Evolutionary conservation across 257 asterid genomes (phyloP), one percentile per base, ranked within the genome.

Genomic region (Primulina eburnea): DNA sequence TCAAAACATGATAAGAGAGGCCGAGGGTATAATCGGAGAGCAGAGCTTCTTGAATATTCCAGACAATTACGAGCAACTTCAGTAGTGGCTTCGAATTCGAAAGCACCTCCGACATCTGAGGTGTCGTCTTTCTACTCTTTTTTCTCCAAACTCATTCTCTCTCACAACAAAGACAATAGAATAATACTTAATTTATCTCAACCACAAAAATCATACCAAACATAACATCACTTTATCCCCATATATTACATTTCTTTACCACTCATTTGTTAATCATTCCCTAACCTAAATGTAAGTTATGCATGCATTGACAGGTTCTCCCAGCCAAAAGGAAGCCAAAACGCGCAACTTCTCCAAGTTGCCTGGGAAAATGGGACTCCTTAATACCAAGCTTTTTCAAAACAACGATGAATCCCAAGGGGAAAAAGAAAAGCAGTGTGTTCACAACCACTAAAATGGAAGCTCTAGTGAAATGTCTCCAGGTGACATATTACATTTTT

Each of bases 41-140:
- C 88, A 14, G 79, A 81, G 56, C 86, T 83, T 75, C 85, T 85
- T 9, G 82, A 81, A 0, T 81, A 87, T 70, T 43, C 90, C 0
- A 85, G 82, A 57, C 67, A 77, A 47, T 84, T 85, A 26, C 78
- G 89, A 65, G 74, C 79, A 58, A 68, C 82, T 8, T 53, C 80
- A 52, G 64, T 55, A n/a, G n/a, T n/a, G 26, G 9, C 70, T 30
- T 38, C 68, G 20, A 71, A 59, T 50, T 56, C 62, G 32, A 65
- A 67, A 33, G 68, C 65, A 72, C 33, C 9, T 8, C 34, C 71
- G 24, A 4, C 68, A 29, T 17, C 50, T 64, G 61, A 67, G 76
- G 79, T 76, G n/a, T 24, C 8, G 5, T 20, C 62, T 20, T 58
- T 58, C 26, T 24, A 24, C 26, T 24, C 26, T 24, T 24, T 24